These are phyloP conservation scores for Orbilia blumenaviensis DNA, from an alignment of 2,329 filamentous ascomycete genomes.

Conservation along the genomic window DNA sequence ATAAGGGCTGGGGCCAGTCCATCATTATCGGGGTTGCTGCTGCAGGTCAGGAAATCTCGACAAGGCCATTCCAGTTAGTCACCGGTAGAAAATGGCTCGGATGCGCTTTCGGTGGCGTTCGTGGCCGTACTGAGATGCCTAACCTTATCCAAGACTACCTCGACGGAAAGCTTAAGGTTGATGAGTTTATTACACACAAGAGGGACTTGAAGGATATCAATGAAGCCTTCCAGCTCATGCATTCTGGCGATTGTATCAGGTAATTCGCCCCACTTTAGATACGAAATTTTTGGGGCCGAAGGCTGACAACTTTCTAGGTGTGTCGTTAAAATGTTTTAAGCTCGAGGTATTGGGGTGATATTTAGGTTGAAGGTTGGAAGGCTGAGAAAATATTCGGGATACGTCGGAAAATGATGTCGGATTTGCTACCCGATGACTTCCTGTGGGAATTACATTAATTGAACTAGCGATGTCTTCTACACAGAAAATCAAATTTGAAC, in stretches of 20 bases:
- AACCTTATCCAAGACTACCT: slow-evolving; percentile 90
- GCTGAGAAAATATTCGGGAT: neutral
- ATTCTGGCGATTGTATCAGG: slow-evolving; percentile 94
- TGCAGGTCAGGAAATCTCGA: slow-evolving; percentile 93
- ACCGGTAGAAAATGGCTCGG: slow-evolving; percentile 98
- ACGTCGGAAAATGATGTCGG: too few relatives aligned
- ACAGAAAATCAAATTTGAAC: too few relatives aligned
- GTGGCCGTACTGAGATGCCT: slow-evolving; percentile 91
- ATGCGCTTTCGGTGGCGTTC: slow-evolving; percentile 97
- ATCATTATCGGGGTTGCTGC: slow-evolving; percentile 98
- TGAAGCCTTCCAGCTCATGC: slow-evolving; percentile 90
- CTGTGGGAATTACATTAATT: too few relatives aligned
- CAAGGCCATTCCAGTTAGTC: slow-evolving; percentile 96
- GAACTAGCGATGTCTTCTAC: too few relatives aligned
- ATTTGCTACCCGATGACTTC: too few relatives aligned
- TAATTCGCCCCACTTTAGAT: slow-evolving; percentile 67
- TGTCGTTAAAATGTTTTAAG: slow-evolving; percentile 46
- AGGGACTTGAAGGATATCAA: slow-evolving; percentile 86
- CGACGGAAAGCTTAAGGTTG: slow-evolving; percentile 89
- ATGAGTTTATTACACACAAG: slow-evolving; percentile 92
- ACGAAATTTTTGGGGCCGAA: neutral
- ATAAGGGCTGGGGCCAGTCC: slow-evolving; percentile 99
- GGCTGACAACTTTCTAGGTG: slow-evolving; percentile 30
- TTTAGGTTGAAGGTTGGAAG: neutral
- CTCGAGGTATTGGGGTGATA: neutral